Base-by-base conservation (phyloP, 2,329 filamentous ascomycete species). In the Claviceps quebecensis region DNA sequence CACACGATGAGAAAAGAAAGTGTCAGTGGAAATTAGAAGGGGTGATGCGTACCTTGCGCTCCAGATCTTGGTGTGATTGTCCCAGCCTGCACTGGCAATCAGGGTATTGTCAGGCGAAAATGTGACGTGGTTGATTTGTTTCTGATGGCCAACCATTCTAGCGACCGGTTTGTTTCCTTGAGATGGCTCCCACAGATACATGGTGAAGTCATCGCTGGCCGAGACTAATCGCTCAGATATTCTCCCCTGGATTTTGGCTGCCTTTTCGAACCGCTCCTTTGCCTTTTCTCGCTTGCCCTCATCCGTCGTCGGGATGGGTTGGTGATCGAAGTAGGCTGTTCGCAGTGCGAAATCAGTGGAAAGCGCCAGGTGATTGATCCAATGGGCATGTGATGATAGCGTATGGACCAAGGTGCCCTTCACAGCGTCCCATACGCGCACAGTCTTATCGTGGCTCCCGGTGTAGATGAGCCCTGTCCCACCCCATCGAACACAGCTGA, bases 11-110 rank as follows among this genome's bases (percentile, higher is more conserved):
- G 14, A 44, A 23, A 23, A 22, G 5, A 44, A 23, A 44, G 16
- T 29, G 26, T 9, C 8, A 29, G 37, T 2, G 37, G 37, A n/a
- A 8, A 9, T 29, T 3, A 29, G 22, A 26, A 22, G 14, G 8
- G 19, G 19, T 14, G 4, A 11, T 38, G 57, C 65, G 49, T 83
- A 86, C 63, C 78, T 76, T 2, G 84, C 86, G 58, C 83, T 87
- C 90, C 90, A 97, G 26, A 96, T 70, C 69, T 95, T 95, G 59
- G 91, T 88, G 61, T 91, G 87, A 65, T 97, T 98, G 66, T 98
- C 93, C 71, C 91, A 98, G 4, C 84, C 84, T 8, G 87, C 83
- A 39, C 86, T 94, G 8, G 93, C 93, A 59, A 98, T 89, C 53
- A 91, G 77, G 8, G 80, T 75, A 37, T 89, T 91, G 62, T 97